Base-by-base conservation (phyloP, 352 stramenopile species). In the Globisporangium middletonii region DNA sequence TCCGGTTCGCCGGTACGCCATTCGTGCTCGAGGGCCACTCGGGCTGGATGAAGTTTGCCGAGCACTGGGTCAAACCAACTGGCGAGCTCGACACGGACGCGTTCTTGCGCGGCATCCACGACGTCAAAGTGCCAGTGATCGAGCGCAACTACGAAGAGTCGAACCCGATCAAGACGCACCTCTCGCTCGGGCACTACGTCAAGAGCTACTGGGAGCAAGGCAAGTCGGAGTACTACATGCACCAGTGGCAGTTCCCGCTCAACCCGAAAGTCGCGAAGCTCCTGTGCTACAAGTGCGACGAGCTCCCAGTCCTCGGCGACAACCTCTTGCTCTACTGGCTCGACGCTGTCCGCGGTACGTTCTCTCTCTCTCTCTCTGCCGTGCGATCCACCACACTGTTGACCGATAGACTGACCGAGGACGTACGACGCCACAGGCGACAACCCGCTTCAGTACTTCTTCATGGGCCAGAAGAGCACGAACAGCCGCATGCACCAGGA, bases 201-300 rank as follows among this genome's bases (percentile, higher is more conserved):
- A 82, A 86, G 57, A 86, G 89, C 59, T 88, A 87, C 63, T 93
- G 80, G 83, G 75, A 88, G 45, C 79, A 86, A 33, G 83, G 80
- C 52, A 83, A 83, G 47, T 69, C 78, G 19, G 81, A 89, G 46
- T 86, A 97, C 48, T 98, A 98, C 60, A 69, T 98, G 62, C 93
- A 98, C 55, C 93, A 98, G 74, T 98, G 93, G 93, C 93, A 98
- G 64, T 98, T 98, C 68, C 91, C 93, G 7, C 63, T 97, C 59
- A 74, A 71, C 59, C 72, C 77, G 13, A 86, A 86, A 55, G 81
- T 71, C 9, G 69, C 69, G 2, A 94, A 95, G 59, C 55, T 94
- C 46, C 68, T 92, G 23, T 89, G 79, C 60, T 88, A 92, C 68
- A 89, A 89, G 55, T 95, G 86, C 55, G 70, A 95, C 27, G 87